Conservation (phyloP, 805 yeast species). For the Saturnispora ahearnii region DNA sequence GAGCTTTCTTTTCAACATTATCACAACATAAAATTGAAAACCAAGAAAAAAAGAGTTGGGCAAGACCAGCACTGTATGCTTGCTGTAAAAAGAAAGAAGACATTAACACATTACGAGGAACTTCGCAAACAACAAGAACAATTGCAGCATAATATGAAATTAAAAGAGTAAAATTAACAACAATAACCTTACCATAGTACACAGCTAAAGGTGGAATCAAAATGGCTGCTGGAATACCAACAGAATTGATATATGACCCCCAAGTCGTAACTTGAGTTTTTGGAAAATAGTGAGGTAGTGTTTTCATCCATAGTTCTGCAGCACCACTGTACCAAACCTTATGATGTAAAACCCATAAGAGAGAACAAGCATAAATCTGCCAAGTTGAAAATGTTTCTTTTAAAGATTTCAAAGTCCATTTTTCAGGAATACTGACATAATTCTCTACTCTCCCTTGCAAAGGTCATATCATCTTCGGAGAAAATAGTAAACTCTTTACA, state of each 20-base stretch:
- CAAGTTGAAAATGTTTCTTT: slow-evolving; percentile 39
- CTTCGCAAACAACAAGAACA: slow-evolving; percentile 12
- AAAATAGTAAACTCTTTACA: slow-evolving; percentile 30
- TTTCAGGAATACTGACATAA: slow-evolving; percentile 30
- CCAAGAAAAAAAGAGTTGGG: slow-evolving; percentile 18
- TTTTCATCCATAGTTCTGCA: slow-evolving; percentile 21
- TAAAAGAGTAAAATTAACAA: slow-evolving; percentile 4
- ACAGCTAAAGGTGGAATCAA: slow-evolving; percentile 33
- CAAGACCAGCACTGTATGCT: slow-evolving; percentile 13
- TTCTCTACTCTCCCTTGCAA: slow-evolving; percentile 36
- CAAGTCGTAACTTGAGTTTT: slow-evolving; percentile 13
- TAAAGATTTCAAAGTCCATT: slow-evolving; percentile 30
- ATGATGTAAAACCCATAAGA: slow-evolving; percentile 25
- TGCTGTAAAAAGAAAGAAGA: slow-evolving; percentile 33
- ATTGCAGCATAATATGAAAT: slow-evolving; percentile 11
- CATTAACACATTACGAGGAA: slow-evolving; percentile 22
- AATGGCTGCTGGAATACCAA: slow-evolving; percentile 16
- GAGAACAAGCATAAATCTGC: slow-evolving; percentile 24
- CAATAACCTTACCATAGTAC: slow-evolving; percentile 23
- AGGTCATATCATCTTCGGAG: slow-evolving; percentile 32
- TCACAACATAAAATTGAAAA: slow-evolving; percentile 17
- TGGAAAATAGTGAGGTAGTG: slow-evolving; percentile 12
- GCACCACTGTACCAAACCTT: slow-evolving; percentile 26
- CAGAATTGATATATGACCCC: slow-evolving; percentile 12
- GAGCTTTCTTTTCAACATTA: slow-evolving; percentile 18